Base-by-base conservation (phyloP, 768 basidiomycete species). In the Suillus discolor region DNA sequence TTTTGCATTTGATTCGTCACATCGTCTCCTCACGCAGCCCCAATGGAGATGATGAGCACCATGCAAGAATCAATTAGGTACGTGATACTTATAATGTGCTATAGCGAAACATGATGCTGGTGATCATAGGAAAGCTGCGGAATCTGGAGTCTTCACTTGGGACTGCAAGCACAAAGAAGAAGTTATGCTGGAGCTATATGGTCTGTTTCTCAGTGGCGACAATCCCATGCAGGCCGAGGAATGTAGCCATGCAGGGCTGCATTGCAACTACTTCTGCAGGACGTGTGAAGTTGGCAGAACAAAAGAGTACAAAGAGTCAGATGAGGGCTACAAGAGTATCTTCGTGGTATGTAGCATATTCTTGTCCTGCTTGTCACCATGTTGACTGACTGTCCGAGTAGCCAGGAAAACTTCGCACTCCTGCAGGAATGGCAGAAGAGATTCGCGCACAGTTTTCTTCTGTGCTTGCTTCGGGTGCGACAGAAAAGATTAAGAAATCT, bases 221-320 rank as follows among this genome's bases (percentile, higher is more conserved):
- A 81, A 80, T 44, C 80, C 75, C 0, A 78, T 79, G 80, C 79
- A 80, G 42, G 72, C 77, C 0, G 76, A 80, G 45, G 70, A 73
- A 15, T 79, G 74, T 51, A 76, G 73, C 28, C 78, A 79, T 16
- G 70, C 66, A 20, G 76, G 79, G 0, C 39, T 78, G 3, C 70
- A 60, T 8, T 71, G 73, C n/a, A 81, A 80, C n/a, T 70, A 70
- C 53, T 71, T 78, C 4, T 81, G 79, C 42, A 69, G 68, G 3
- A 73, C 66, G 5, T 81, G 79, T 55, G 68, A 76, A 28, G 74
- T 72, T 7, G 74, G 79, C 2, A 73, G 79, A 3, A 74, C 69
- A 0, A 39, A 66, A 11, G 70, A 12, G 0, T 64, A 71, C 25
- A 78, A 77, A 61, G 54, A 67, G 53, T 60, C 69, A 0, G 69